These are phyloP conservation scores for Torulaspora maleeae DNA, from an alignment of 805 yeast species.

Conservation along the genomic window DNA sequence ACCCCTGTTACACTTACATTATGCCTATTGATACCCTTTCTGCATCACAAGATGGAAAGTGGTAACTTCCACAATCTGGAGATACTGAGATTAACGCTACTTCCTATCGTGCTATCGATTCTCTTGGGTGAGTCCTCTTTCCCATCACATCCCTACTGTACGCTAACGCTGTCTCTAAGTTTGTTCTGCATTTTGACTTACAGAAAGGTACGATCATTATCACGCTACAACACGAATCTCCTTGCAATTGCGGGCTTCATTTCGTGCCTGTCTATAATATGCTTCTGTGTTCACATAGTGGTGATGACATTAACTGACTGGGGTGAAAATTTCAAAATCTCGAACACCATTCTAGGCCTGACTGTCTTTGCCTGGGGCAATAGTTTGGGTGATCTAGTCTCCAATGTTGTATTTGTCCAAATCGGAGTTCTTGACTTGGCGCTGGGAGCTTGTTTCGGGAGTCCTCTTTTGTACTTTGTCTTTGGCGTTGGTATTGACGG, in stretches of 20 bases:
- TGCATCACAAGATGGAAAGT: conserved; percentile 2
- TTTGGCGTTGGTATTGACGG: conserved; percentile 81
- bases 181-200: conserved; percentile 6
- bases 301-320: conserved; percentile 59
- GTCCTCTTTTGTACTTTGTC: conserved; percentile 74
- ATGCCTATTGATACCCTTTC: conserved; percentile 19
- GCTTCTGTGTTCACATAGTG: conserved; percentile 41
- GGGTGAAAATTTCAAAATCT: conserved; percentile 54
- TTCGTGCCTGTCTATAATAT: conserved; percentile 62
- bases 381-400: conserved; percentile 83
- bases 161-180: conserved; percentile 1
- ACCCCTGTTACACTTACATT: conserved; percentile 23
- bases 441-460: conserved; percentile 91
- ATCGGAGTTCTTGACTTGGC: conserved; percentile 88
- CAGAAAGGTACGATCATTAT: conserved; percentile 5
- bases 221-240: conserved; percentile 8
- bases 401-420: conserved; percentile 72
- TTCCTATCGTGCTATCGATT: conserved; percentile 6
- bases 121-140: conserved; percentile 6
- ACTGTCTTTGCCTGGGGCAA: conserved; percentile 91
- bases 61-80: conserved; percentile 8
- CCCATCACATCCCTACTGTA: conserved; percentile 1
- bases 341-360: conserved; percentile 78
- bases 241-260: conserved; percentile 55
- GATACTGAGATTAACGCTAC: conserved; percentile 12